Percentiles rank a stretch among this genome's conserved stretches.
Evolutionary conservation across 2,329 filamentous ascomycete species (phyloP).

Genomic region (Fusarium paranaense): DNA sequence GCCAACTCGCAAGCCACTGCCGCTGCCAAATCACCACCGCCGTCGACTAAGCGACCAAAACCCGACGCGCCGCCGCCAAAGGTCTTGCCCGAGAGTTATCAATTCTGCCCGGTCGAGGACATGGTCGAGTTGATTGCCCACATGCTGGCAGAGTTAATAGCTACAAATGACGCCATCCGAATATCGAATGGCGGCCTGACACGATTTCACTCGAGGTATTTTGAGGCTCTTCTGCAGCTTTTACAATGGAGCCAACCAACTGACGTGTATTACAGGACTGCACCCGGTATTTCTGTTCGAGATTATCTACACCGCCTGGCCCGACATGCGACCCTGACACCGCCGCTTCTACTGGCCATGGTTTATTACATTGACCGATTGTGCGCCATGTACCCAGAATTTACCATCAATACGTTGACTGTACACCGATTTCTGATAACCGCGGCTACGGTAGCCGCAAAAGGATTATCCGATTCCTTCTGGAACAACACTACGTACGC

Average conservation of each 20-base stretch:
- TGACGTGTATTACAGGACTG: conserved; percentile 57
- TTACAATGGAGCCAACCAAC: conserved; percentile 25
- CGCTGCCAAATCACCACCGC: conserved; percentile 40
- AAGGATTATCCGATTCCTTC: conserved; percentile 95
- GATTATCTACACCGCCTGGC: conserved; percentile 95
- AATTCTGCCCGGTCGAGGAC: conserved; percentile 84
- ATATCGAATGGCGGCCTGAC: conserved; percentile 82
- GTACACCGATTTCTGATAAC: conserved; percentile 98
- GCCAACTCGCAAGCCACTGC: conserved; percentile 46
- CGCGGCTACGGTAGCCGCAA: conserved; percentile 93
- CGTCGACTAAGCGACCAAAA: conserved; percentile 64
- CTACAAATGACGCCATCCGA: conserved; percentile 91
- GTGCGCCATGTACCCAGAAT: conserved; percentile 90
- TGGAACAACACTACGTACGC: conserved; percentile 99
- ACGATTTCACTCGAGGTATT: conserved; percentile 91
- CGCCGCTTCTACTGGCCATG: conserved; percentile 96
- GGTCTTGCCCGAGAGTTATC: conserved; percentile 78
- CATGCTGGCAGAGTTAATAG: conserved; percentile 95
- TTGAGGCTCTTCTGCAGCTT: conserved; percentile 3
- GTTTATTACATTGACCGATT: conserved; percentile 98
- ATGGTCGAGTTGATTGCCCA: conserved; percentile 91
- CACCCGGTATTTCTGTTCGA: conserved; percentile 91
- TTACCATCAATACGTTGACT: conserved; percentile 95
- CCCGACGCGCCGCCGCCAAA: conserved; percentile 65
- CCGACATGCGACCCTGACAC: conserved; percentile 91